Conservation (phyloP, 495 filamentous ascomycete species). For the Antarctomyces pellizariae region DNA sequence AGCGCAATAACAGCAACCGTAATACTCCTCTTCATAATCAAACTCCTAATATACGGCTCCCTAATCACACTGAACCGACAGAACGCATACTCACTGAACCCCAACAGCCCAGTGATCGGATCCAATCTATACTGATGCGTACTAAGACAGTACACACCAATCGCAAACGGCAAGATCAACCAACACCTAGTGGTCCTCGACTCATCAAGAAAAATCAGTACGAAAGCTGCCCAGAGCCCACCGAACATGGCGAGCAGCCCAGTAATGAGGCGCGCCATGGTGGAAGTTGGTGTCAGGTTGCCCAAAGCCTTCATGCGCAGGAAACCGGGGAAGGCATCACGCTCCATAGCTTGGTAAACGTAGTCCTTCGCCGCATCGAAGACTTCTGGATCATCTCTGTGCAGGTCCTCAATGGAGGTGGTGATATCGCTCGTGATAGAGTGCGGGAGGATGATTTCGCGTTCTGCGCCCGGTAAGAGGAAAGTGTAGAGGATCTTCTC, state of each 20-base stretch:
- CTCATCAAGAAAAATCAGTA: constrained; percentile 73
- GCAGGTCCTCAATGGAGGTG: constrained; percentile 61
- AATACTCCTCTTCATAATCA: constrained; percentile 57
- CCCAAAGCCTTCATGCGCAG: constrained; percentile 83
- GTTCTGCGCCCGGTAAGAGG: constrained; percentile 73
- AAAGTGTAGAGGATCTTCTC: constrained; percentile 97
- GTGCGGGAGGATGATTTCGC: constrained; percentile 82
- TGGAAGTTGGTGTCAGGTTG: constrained; percentile 74
- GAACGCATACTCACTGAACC: constrained; percentile 85
- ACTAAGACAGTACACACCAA: constrained; percentile 69
- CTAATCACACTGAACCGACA: constrained; percentile 67
- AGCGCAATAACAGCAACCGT: constrained; percentile 51
- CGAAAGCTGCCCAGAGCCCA: constrained; percentile 82
- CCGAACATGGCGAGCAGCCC: constrained; percentile 76
- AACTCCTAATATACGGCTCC: constrained; percentile 69
- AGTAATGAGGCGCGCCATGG: constrained; percentile 59
- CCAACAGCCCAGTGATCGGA: constrained; percentile 69
- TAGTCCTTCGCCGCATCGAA: constrained; percentile 97
- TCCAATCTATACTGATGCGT: constrained; percentile 90
- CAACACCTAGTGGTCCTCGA: constrained; percentile 51
- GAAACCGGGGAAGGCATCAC: constrained; percentile 94
- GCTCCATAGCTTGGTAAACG: constrained; percentile 98
- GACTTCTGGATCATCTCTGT: constrained; percentile 85
- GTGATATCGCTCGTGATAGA: constrained; percentile 64
- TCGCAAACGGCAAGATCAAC: constrained; percentile 84